Percentiles rank a stretch among this genome's conserved stretches.
Conservation (phyloP, 331 rosid genomes). For the Malus hybrid region DNA sequence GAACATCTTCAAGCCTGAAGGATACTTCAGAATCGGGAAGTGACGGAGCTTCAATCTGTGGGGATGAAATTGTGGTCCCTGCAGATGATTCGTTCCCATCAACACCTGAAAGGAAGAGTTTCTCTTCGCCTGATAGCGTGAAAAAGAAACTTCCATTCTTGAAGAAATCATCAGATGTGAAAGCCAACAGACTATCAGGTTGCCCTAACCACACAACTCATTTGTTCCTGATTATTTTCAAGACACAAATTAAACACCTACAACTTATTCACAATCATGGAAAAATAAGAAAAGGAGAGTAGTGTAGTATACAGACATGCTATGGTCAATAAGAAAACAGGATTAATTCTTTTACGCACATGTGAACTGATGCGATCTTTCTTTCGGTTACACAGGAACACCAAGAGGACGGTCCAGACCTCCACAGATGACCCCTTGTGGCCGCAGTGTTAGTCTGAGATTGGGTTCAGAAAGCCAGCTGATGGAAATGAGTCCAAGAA, state of each 20-base stretch:
- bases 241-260: background rate
- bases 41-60: conserved; percentile 58
- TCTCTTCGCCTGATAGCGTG: conserved; percentile 20
- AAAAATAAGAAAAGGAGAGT: background rate
- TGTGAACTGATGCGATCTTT: background rate
- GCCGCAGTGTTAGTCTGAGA: conserved; percentile 29
- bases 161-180: conserved; percentile 43
- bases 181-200: conserved; percentile 46
- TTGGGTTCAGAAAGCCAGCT: conserved; percentile 36
- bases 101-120: conserved; percentile 37
- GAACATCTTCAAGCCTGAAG: conserved; percentile 11
- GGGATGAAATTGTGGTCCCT: conserved; percentile 46
- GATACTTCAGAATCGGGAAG: conserved; percentile 77
- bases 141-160: conserved; percentile 28
- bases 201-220: background rate
- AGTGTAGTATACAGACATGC: background rate
- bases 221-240: background rate
- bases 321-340: background rate
- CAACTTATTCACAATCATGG: too few species aligned
- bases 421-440: conserved; percentile 42
- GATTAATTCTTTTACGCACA: background rate
- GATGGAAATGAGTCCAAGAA: conserved; percentile 42
- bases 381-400: conserved; percentile 31
- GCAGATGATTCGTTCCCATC: conserved; percentile 53
- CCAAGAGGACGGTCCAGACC: conserved; percentile 58